Base-by-base conservation (phyloP, 768 basidiomycete species). In the Pleurotus pulmonarius region DNA sequence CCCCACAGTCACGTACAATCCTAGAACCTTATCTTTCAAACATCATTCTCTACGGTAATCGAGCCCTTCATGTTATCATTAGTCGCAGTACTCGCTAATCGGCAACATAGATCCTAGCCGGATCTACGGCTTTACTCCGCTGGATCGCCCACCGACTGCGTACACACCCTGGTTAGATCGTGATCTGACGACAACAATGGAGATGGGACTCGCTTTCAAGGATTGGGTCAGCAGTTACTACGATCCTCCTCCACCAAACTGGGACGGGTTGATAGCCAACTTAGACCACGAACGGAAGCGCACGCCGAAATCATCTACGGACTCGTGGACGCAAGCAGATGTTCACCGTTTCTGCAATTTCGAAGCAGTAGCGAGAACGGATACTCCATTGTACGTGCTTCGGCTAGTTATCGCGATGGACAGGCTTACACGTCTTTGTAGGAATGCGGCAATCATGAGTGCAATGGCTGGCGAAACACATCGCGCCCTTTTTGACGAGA, bases 41-140 rank as follows among this genome's bases (percentile, higher is more conserved):
- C 26, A 34, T 75, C 1, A 60, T 75, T 20, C 48, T 75, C 1
- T 69, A 70, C 29, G 74, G 75, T 73, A 26, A 5, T 69, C 37
- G 24, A 47, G n/a, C 15, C 15, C 24, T 4, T 8, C 12, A 54
- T 44, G 20, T 43, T 3, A 9, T 11, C 29, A 9, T 11, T 43
- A 13, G 15, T n/a, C 8, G 13, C 15, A 13, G 41, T n/a, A 43
- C n/a, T 20, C 20, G n/a, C 41, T 13, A 43, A 43, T 2, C 4
- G 7, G 3, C 41, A n/a, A 2, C 20, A 11, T 43, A 43, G 41
- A 43, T 38, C 29, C 60, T 9, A 59, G 69, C 0, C 64, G 71
- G 34, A 73, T 72, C 0, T 65, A 59, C 34, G 58, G 61, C 1
- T 52, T 37, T 15, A 15, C 37, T 39, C 12, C 51, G 7, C 38